Evolutionary conservation across 305 asterid species (phyloP).

Genomic region (Caryopteris hybrid): DNA sequence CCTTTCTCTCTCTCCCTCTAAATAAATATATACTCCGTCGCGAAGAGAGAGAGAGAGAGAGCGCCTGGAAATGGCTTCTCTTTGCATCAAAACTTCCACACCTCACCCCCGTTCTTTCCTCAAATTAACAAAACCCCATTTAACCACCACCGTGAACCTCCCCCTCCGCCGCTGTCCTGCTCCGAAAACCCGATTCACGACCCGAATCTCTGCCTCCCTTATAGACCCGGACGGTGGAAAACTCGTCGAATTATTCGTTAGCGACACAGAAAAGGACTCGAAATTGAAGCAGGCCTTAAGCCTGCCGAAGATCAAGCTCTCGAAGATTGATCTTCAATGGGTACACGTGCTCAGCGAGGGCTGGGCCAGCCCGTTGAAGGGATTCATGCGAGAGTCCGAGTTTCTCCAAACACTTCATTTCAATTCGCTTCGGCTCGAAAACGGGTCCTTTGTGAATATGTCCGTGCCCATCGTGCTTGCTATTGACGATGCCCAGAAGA

Average conservation of each 20-base stretch:
- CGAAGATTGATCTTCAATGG: constrained; percentile 83
- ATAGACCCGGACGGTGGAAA: constrained; percentile 91
- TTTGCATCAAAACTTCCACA: constrained; percentile 40
- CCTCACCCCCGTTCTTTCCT: constrained; percentile 25
- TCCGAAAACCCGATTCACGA: constrained; percentile 20
- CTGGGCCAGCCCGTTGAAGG: constrained; percentile 95
- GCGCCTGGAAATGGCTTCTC: constrained; percentile 53
- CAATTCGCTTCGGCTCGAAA: constrained; percentile 63
- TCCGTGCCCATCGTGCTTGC: constrained; percentile 96
- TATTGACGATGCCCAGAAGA: constrained; percentile 69
- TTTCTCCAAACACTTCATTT: constrained; percentile 99
- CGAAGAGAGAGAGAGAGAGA: constrained; percentile 12
- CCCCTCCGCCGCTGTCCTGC: constrained; percentile 19
- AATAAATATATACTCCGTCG: too few species aligned
- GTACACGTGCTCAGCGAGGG: constrained; percentile 96
- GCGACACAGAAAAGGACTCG: constrained; percentile 40
- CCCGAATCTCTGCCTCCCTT: constrained; percentile 51
- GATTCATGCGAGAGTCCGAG: constrained; percentile 92
- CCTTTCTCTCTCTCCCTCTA: constrained; percentile 13
- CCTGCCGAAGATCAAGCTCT: constrained; percentile 61
- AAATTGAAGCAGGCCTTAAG: constrained; percentile 35
- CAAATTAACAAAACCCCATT: constrained; percentile 34
- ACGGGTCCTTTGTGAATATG: constrained; percentile 85
- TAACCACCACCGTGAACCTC: constrained; percentile 23
- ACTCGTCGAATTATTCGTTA: constrained; percentile 62